Evolutionary conservation across 345 rosid species (phyloP).

Genomic region (Eucalyptus camaldulensis): DNA sequence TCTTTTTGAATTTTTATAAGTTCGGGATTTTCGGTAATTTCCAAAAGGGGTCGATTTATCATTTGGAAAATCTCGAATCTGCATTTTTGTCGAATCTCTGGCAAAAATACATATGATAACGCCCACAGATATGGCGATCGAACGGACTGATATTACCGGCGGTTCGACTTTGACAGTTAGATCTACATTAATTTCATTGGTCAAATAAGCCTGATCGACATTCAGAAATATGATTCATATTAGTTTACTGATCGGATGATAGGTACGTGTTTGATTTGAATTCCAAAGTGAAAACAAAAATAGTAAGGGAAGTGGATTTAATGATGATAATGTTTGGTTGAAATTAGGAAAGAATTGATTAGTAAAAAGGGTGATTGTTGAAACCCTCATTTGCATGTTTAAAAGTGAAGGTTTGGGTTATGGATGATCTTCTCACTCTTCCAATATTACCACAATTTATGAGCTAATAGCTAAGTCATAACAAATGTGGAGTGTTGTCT

Average conservation of each 20-base stretch:
- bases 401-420: not conserved
- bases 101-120: accelerated
- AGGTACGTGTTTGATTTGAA: not conserved
- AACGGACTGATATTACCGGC: accelerated
- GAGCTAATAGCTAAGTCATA: not conserved
- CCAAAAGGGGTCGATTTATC: no score
- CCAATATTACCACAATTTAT: not conserved
- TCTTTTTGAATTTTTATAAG: not conserved
- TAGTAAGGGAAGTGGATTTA: not conserved
- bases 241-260: not conserved
- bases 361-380: not conserved
- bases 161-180: accelerated
- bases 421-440: not conserved
- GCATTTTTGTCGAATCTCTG: not conserved
- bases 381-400: not conserved
- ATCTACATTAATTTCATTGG: accelerated
- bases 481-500: not conserved
- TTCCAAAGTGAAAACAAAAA: not conserved
- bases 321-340: accelerated
- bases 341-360: not conserved
- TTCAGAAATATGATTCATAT: not conserved
- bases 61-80: not conserved
- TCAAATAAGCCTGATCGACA: accelerated
- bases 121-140: not conserved
- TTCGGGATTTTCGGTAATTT: not conserved